These are phyloP conservation scores for Tetrapyrgos nigripes DNA, from an alignment of 1,284 basidiomycete species.

Conservation along the genomic window DNA sequence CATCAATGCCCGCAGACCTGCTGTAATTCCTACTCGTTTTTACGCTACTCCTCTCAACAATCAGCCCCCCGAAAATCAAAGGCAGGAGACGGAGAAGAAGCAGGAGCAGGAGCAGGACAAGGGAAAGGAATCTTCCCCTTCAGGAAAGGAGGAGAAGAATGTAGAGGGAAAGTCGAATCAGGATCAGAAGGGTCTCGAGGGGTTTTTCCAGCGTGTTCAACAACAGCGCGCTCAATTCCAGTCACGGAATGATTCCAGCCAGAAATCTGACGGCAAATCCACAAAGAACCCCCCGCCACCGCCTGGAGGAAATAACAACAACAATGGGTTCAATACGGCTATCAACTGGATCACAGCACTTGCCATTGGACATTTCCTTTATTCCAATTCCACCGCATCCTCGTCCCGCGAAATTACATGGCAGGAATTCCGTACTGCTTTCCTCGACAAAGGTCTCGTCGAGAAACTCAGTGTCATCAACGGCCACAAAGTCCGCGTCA, in stretches of 20 bases:
- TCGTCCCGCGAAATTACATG: constrained; percentile 93
- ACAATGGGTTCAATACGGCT: constrained; percentile 64
- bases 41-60: constrained; percentile 34
- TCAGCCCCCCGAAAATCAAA: constrained; percentile 11
- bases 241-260: constrained; percentile 35
- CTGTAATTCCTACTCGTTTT: constrained; percentile 25
- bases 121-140: constrained; percentile 33
- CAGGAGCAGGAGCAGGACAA: constrained; percentile 34
- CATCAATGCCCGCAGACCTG: constrained; percentile 34
- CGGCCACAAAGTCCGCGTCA: constrained; percentile 87
- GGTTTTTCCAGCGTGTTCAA: constrained; percentile 80
- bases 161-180: constrained; percentile 43
- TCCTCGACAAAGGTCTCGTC: constrained; percentile 96
- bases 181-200: constrained; percentile 68
- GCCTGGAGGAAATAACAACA: constrained; percentile 42
- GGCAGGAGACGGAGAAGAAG: constrained; percentile 29
- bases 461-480: constrained; percentile 96
- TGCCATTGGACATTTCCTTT: constrained; percentile 71
- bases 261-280: constrained; percentile 43
- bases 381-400: constrained; percentile 64
- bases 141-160: constrained; percentile 37
- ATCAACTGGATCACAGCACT: constrained; percentile 64
- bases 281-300: constrained; percentile 54
- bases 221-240: constrained; percentile 49
- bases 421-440: constrained; percentile 97